Evolutionary conservation across 2,329 filamentous ascomycete genomes (phyloP).

Genomic region (Niveomyces coronatus): DNA sequence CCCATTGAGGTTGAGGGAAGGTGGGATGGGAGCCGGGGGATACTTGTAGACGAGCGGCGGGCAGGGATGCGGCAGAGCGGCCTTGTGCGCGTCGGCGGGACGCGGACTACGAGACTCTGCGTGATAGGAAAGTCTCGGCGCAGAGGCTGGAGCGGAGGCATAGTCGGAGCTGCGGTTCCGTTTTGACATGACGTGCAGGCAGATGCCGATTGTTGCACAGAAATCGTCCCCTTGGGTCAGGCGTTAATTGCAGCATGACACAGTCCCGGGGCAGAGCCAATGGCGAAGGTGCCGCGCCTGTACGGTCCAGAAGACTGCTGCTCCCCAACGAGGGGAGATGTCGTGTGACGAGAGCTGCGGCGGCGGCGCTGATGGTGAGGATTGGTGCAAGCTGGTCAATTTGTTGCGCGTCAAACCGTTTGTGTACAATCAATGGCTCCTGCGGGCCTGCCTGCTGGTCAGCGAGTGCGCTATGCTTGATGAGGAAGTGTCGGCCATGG

Average conservation of each 20-base stretch:
- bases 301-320: not conserved
- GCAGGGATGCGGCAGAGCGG: not conserved
- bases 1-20: slow-evolving; percentile 5
- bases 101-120: not conserved
- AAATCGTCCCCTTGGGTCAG: slow-evolving; percentile 2
- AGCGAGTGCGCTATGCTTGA: too few species aligned
- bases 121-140: not conserved
- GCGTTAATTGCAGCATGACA: slow-evolving; percentile 2
- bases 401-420: too few species aligned
- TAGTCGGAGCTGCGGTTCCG: slow-evolving; percentile 1
- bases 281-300: not conserved
- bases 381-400: too few species aligned
- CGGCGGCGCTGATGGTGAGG: too few species aligned
- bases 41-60: not conserved
- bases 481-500: too few species aligned
- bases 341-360: not conserved
- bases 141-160: too few species aligned
- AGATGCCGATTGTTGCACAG: slow-evolving; percentile 3
- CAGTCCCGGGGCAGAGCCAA: not conserved
- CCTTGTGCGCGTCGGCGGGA: not conserved
- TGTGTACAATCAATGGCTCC: too few species aligned
- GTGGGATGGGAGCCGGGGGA: not conserved
- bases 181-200: slow-evolving; percentile 5
- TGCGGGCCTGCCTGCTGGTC: too few species aligned
- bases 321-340: not conserved